Evolutionary conservation across 805 yeast species (phyloP), one percentile per base, ranked within the genome.

Genomic region (Yarrowia osloensis): DNA sequence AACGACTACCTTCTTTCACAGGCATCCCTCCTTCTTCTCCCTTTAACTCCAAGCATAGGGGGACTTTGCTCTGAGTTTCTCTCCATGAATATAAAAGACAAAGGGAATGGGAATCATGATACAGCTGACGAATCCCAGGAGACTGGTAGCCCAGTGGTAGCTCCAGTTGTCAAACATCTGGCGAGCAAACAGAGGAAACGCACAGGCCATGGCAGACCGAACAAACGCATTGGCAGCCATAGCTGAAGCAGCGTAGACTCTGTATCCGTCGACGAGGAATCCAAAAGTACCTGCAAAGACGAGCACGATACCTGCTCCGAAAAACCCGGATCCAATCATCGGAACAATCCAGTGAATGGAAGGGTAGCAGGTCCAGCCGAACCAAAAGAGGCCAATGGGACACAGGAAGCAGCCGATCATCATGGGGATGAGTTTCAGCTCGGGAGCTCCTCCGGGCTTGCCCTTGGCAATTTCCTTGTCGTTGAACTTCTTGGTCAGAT

Each of bases 171-270:
- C 75, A 79, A 88, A 88, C 96, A 92, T 90, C 77, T 91, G 97
- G 22, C 86, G 84, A 1, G 92, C 89, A 78, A 92, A 91, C 68
- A 92, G 80, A 67, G 97, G 97, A 81, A 92, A 88, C 22, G 87
- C 90, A 7, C 91, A 86, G 11, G 96, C 91, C 69, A 89, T 75
- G 35, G 88, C 71, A 74, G 90, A 91, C 78, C 97, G 84, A 67
- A 88, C 77, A 73, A 92, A 80, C 75, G 90, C 90, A 78, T 91
- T 92, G 15, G 97, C 97, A 39, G 97, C 97, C 69, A 91, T 77
- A 3, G 96, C 94, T n/a, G 94, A 87, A 0, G 97, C 97, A 24
- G 91, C 88, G 37, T 84, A 82, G 37, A 86, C 77, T 55, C 77
- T 76, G 71, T 80, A 75, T 6, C 80, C 70, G 37, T 69, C 73